Evolutionary conservation across 768 basidiomycete species (phyloP), one percentile per base, ranked within the genome.

Genomic region (Tricholomella constricta): DNA sequence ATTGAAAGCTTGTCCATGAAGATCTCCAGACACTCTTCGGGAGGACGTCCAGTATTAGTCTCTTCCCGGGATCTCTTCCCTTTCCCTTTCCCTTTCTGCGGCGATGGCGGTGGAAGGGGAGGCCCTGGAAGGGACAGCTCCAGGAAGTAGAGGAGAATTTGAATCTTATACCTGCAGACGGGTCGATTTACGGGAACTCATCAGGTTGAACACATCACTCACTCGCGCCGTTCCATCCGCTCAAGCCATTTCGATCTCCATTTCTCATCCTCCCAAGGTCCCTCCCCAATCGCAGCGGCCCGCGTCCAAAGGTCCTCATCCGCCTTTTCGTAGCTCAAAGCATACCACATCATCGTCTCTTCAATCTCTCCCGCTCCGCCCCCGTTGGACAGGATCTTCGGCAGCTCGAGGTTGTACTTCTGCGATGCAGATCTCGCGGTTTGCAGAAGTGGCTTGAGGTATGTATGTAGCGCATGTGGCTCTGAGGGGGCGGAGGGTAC

Each of bases 1-100:
- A 79, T 83, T 3, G 85, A 87, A 6, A 92, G 67, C 61, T 85
- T 88, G 68, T 91, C 89, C 85, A 90, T 89, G 67, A 86, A 84
- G 1, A 75, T 72, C 64, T 91, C 88, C 1, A 90, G 67, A 22
- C 77, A 75, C n/a, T 83, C 85, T 45, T 81, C 79, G 46, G 57
- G 65, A 51, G 60, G 59, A 17, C 58, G 48, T 5, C 47, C 52
- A 35, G 69, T 56, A 1, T 54, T 52, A 15, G 48, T 12, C 27
- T 65, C 62, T 62, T 69, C 42, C 57, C 52, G 40, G 15, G n/a
- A n/a, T n/a, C 72, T 47, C 53, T 69, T 76, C 37, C 69, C 51
- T 52, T 69, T 59, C 54, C 65, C 68, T 32, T 10, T 32, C 31
- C 4, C 14, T 32, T 4, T 9, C 14, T 32, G 31, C 1, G 60